Evolutionary conservation across 306 rosid species (phyloP).

Genomic region (Coriaria nepalensis): DNA sequence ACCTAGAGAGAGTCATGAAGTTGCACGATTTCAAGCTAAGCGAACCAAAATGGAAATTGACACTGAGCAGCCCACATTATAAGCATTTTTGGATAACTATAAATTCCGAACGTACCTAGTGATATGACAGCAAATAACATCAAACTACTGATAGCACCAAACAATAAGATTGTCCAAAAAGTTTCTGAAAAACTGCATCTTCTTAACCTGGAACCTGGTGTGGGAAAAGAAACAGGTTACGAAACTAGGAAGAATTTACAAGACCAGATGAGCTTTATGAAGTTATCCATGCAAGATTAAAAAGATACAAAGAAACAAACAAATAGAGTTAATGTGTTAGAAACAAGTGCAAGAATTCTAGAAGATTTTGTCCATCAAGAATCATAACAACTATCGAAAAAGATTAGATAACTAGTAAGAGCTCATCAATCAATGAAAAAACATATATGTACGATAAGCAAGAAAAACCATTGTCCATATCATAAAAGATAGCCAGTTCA

Average conservation of each 20-base stretch:
- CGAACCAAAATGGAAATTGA: no score
- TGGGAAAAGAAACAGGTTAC: neutral
- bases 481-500: no score
- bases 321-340: neutral
- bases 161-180: conserved; percentile 35
- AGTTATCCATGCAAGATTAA: no score
- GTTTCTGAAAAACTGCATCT: conserved; percentile 56
- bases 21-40: conserved; percentile 3
- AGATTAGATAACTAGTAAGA: no score
- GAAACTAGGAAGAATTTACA: neutral
- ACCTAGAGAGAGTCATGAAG: conserved; percentile 31
- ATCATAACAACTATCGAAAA: no score
- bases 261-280: neutral
- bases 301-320: no score
- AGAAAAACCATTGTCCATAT: no score
- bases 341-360: conserved; percentile 1
- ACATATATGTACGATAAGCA: no score
- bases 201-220: conserved; percentile 58
- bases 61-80: no score
- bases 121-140: conserved; percentile 43
- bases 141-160: conserved; percentile 47
- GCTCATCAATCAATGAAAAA: no score
- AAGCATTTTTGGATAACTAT: neutral
- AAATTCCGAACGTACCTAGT: conserved; percentile 27
- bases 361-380: no score